Conservation (phyloP, 2,329 filamentous ascomycete species). For the Xylariaceae sp. region DNA sequence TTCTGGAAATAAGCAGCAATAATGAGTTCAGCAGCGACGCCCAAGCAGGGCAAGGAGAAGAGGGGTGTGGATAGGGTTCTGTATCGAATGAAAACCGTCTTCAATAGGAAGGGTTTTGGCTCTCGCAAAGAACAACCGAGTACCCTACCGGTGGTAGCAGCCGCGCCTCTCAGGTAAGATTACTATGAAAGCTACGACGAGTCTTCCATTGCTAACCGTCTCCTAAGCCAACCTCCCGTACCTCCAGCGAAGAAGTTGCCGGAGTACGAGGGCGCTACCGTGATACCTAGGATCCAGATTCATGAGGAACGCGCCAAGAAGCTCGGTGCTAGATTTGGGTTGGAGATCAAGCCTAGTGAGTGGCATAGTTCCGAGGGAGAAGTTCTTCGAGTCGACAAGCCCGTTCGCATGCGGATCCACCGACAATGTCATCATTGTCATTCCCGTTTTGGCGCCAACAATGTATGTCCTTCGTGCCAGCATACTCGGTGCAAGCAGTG, state of each 20-base stretch:
- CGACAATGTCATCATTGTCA: slow-evolving; percentile 78
- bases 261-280: slow-evolving; percentile 32
- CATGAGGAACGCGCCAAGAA: slow-evolving; percentile 55
- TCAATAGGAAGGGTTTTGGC: slow-evolving; percentile 42
- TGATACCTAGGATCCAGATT: slow-evolving; percentile 47
- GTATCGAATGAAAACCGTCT: slow-evolving; percentile 47
- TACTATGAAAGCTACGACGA: not conserved
- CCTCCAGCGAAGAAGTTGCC: slow-evolving; percentile 16
- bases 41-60: slow-evolving; percentile 37
- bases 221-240: slow-evolving; percentile 22
- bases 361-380: slow-evolving; percentile 52
- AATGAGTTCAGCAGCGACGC: slow-evolving; percentile 28
- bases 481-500: slow-evolving; percentile 80
- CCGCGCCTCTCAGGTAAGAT: slow-evolving; percentile 25
- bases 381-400: slow-evolving; percentile 65
- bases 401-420: slow-evolving; percentile 73
- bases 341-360: slow-evolving; percentile 52
- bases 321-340: slow-evolving; percentile 51
- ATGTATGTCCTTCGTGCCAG: slow-evolving; percentile 70
- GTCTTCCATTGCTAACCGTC: slow-evolving; percentile 17
- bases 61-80: slow-evolving; percentile 47
- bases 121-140: slow-evolving; percentile 19
- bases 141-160: slow-evolving; percentile 11
- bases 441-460: slow-evolving; percentile 66
- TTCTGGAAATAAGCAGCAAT: slow-evolving; percentile 2